phyloP scores from a whole-genome alignment of 2,329 filamentous ascomycete species.

The Saccharata proteae region DNA sequence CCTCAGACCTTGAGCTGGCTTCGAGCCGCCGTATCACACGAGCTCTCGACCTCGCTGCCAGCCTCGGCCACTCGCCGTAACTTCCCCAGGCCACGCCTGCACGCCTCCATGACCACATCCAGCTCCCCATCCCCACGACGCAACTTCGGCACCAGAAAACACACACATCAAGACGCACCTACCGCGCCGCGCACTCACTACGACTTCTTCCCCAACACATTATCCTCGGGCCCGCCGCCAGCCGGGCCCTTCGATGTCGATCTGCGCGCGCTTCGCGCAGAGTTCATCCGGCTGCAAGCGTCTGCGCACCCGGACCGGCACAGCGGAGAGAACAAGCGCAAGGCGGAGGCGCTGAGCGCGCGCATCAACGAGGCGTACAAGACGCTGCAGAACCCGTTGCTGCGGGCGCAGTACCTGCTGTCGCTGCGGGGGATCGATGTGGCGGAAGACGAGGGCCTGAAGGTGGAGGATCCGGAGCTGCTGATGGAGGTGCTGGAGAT shows the following conservation, averaged over 20 bases:
- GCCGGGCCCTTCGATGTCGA: constrained; percentile 64
- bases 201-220: constrained; percentile 71
- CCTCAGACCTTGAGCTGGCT: constrained; percentile 15
- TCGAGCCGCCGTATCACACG: constrained; percentile 14
- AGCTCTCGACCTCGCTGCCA: constrained; percentile 4
- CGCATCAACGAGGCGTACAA: constrained; percentile 87
- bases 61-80: constrained; percentile 1
- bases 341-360: constrained; percentile 67
- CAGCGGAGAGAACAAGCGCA: constrained; percentile 36
- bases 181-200: constrained; percentile 49
- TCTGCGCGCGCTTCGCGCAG: constrained; percentile 55
- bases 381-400: constrained; percentile 65
- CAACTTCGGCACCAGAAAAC: not conserved
- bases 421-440: constrained; percentile 61
- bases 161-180: not conserved
- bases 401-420: constrained; percentile 81
- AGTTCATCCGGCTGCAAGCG: constrained; percentile 78
- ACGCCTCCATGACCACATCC: not conserved
- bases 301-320: constrained; percentile 61
- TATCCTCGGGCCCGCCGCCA: constrained; percentile 69
- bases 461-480: constrained; percentile 57
- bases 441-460: constrained; percentile 62
- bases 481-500: constrained; percentile 72
- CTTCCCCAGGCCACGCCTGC: not conserved
- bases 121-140: not conserved